phyloP scores from a whole-genome alignment of 2,329 filamentous ascomycete genomes.

The Xylaria sp. region DNA sequence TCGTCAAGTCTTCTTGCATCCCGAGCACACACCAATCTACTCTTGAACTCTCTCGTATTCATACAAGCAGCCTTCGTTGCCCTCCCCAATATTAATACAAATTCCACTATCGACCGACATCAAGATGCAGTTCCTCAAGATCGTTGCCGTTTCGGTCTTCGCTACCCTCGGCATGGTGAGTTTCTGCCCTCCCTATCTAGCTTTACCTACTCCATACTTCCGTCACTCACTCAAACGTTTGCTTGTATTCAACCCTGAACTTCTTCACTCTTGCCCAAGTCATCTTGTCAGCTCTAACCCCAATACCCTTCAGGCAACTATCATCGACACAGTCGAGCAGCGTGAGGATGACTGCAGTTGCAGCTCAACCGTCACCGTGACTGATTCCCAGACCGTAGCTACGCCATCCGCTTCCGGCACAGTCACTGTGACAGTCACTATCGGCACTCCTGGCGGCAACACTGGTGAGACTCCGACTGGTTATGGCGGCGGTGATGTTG shows the following conservation, averaged over 20 bases:
- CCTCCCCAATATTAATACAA: slow-evolving; percentile 24
- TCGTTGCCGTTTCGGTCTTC: slow-evolving; percentile 40
- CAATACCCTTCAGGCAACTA: slow-evolving; percentile 32
- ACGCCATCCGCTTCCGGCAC: slow-evolving; percentile 17
- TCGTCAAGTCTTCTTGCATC: slow-evolving; percentile 6
- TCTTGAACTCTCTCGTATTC: slow-evolving; percentile 14
- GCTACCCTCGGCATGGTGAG: slow-evolving; percentile 45
- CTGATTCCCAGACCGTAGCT: slow-evolving; percentile 33
- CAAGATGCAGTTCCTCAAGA: slow-evolving; percentile 47
- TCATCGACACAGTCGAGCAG: slow-evolving; percentile 34
- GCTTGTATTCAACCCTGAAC: neutral
- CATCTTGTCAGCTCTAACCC: slow-evolving; percentile 8
- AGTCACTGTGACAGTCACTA: slow-evolving; percentile 32
- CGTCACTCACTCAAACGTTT: slow-evolving; percentile 4
- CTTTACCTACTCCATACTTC: neutral
- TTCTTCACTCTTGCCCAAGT: neutral
- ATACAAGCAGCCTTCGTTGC: slow-evolving; percentile 21
- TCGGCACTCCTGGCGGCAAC: slow-evolving; percentile 11
- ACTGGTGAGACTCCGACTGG: slow-evolving; percentile 29
- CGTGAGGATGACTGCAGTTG: slow-evolving; percentile 39
- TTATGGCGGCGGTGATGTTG: slow-evolving; percentile 28
- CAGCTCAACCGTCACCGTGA: slow-evolving; percentile 37
- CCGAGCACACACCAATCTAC: neutral
- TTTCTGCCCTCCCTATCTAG: slow-evolving; percentile 5
- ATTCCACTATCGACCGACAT: slow-evolving; percentile 19